phyloP scores from a whole-genome alignment of 305 asterid genomes.

The Solanum aculeatissimum region DNA sequence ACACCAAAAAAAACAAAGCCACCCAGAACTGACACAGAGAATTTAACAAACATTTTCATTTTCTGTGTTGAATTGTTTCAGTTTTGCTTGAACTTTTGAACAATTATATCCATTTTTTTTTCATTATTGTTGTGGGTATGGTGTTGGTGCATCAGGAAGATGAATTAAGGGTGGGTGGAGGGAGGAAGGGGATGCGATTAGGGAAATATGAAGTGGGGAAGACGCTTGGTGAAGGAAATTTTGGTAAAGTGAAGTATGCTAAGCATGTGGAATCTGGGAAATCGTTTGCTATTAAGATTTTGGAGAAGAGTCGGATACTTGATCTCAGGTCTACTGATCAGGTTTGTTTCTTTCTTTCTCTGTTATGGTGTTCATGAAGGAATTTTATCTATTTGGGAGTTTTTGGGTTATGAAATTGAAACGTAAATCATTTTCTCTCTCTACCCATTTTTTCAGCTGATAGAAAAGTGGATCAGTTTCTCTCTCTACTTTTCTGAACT shows the following conservation, averaged over 20 bases:
- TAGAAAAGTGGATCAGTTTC: background rate
- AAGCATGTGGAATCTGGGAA: slow-evolving; percentile 42
- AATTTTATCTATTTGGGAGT: background rate
- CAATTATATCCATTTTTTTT: background rate
- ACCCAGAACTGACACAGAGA: background rate
- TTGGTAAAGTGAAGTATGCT: slow-evolving; percentile 84
- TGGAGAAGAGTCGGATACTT: slow-evolving; percentile 60
- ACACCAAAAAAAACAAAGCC: no score
- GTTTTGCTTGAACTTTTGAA: background rate
- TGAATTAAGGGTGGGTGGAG: background rate
- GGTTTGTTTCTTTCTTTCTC: slow-evolving; percentile 14
- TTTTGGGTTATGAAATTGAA: background rate
- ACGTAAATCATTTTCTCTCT: background rate
- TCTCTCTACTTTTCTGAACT: background rate
- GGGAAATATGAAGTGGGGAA: slow-evolving; percentile 85
- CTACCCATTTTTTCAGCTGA: background rate
- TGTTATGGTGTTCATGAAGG: background rate
- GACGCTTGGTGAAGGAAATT: slow-evolving; percentile 90
- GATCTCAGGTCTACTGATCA: slow-evolving; percentile 66
- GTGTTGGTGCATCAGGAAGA: background rate
- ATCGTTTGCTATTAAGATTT: slow-evolving; percentile 65
- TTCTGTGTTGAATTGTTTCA: background rate
- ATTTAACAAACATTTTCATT: no score
- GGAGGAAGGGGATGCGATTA: slow-evolving; percentile 34
- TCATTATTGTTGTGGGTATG: background rate